Evolutionary conservation across 768 basidiomycete genomes (phyloP), one percentile per base, ranked within the genome.

Genomic region (Scleroderma citrinum): DNA sequence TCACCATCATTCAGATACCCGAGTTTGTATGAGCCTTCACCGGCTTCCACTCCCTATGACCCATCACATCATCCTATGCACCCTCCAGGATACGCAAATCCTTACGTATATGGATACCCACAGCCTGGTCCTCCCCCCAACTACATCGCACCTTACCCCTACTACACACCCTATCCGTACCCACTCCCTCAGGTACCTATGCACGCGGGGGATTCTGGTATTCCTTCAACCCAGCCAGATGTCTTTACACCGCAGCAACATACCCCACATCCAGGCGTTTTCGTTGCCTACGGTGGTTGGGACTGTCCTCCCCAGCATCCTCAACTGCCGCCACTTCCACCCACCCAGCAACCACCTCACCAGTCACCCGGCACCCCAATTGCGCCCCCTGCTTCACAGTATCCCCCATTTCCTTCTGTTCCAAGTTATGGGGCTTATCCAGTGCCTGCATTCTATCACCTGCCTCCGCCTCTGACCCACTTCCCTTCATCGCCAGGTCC

Each of bases 1-100:
- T 89, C 87, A 8, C 68, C 65, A 21, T 80, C 85, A 24, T 85
- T 89, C 69, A 81, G 76, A 49, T 92, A 82, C 63, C 76, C 87
- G 16, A 76, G 80, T 2, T 66, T 89, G 34, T 88, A 90, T 56
- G 89, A 90, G 53, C 80, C 83, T 37, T 59, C 60, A 24, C 59
- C 64, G 16, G 52, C 61, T 26, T 52, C 62, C 39, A 39, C 60
- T 14, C 57, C 64, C 42, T 69, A 64, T 38, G 63, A 65, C 30
- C 44, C 60, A 10, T 63, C 69, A 17, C 65, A 70, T 14, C 55
- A 62, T 14, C 56, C 64, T 16, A 63, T 59, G 19, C 68, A 63
- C 37, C 21, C 56, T 44, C 55, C 61, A 10, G 62, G 62, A 35
- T 70, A 64, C 49, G 61, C 56, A 19, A 63, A 66, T 46, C 56